Base-by-base conservation (phyloP, 495 filamentous ascomycete genomes). In the Tuber borchii region DNA sequence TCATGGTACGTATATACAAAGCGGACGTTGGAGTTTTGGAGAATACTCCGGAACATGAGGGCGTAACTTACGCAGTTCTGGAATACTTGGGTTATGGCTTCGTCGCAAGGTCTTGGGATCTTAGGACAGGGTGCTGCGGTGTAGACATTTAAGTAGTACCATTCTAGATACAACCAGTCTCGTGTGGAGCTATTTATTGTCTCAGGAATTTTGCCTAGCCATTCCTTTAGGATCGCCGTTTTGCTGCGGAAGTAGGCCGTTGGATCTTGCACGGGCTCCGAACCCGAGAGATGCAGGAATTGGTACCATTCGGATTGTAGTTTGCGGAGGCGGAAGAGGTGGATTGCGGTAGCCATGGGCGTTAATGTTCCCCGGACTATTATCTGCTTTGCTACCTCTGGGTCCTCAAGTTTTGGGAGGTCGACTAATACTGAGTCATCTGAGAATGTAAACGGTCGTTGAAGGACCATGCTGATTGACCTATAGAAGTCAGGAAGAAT, bases 371-470 rank as follows among this genome's bases (percentile, higher is more conserved):
- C 78, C 51, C 77, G 79, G n/a, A 80, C 40, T 2, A 31, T 26
- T 39, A 82, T 75, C 40, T 75, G 71, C 74, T 76, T 79, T n/a
- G 72, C 69, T 42, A 82, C 70, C 19, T 72, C 70, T 37, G 76
- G 51, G 48, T 76, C 75, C 26, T 69, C 71, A 44, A 82, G 78
- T 26, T 84, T 83, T 16, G 88, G 88, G 77, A 92, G 85, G 16
- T 85, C 87, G 51, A 96, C 93, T 77, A 90, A 90, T 2, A 90
- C 87, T n/a, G 93, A 91, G 56, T 92, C 92, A 82, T 98, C 95
- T 1, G 92, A 93, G 82, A 98, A 95, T 7, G 95, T 96, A 83
- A 97, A 97, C 0, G 92, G 90, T 61, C 93, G 87, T 43, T 90
- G 89, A 71, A 93, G 88, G 22, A 93, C 91, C 85, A 94, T 89